phyloP scores from a whole-genome alignment of 441 rosid genomes.

The Gossypium armourianum region DNA sequence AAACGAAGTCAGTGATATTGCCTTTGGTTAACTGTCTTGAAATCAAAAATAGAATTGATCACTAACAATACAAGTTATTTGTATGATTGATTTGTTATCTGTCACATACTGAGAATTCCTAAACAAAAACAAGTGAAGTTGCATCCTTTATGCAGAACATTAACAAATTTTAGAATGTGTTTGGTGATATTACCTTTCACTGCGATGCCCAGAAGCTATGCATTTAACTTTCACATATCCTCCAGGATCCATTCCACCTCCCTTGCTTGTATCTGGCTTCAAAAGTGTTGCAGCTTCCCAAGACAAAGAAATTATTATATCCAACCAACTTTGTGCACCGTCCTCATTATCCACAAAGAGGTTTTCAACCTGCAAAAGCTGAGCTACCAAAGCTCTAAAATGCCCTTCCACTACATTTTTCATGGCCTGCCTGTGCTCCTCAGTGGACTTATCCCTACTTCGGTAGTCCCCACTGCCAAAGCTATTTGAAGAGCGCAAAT shows the following conservation, averaged over 20 bases:
- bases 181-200: slow-evolving; percentile 41
- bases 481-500: slow-evolving; percentile 46
- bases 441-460: slow-evolving; percentile 39
- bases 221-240: slow-evolving; percentile 73
- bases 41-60: not conserved
- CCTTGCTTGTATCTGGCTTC: slow-evolving; percentile 60
- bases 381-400: slow-evolving; percentile 66
- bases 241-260: slow-evolving; percentile 80
- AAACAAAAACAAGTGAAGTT: not conserved
- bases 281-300: slow-evolving; percentile 75
- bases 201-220: slow-evolving; percentile 50
- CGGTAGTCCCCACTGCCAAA: slow-evolving; percentile 48
- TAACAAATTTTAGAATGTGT: slow-evolving; percentile 11
- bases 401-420: slow-evolving; percentile 68
- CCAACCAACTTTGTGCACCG: slow-evolving; percentile 52
- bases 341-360: slow-evolving; percentile 39
- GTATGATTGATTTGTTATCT: not conserved
- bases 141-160: not conserved
- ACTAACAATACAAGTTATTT: not conserved
- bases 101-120: not conserved
- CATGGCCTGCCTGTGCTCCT: slow-evolving; percentile 46
- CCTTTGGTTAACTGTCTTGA: slow-evolving; percentile 29
- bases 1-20: slow-evolving; percentile 22
- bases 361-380: slow-evolving; percentile 63
- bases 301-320: slow-evolving; percentile 53